These are phyloP conservation scores for Metrosideros polymorpha DNA, from an alignment of 441 rosid species.

Conservation along the genomic window DNA sequence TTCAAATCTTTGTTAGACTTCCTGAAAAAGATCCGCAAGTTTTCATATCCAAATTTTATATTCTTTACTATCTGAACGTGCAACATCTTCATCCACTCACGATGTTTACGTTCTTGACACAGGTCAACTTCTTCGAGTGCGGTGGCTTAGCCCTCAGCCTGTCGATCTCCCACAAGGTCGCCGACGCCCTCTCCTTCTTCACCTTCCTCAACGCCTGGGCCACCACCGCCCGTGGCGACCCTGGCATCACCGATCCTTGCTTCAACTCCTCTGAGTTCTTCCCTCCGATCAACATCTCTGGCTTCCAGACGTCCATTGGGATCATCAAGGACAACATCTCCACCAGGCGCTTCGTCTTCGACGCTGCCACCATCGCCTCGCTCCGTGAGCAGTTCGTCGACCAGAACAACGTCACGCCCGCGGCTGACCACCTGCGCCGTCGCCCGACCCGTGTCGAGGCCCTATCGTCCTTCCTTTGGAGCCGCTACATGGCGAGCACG, in stretches of 20 bases:
- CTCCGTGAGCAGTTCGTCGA: neutral
- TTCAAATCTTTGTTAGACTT: no score
- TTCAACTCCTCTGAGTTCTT: conserved; percentile 5
- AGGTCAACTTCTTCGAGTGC: conserved; percentile 10
- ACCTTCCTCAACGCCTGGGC: conserved; percentile 17
- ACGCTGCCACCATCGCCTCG: neutral
- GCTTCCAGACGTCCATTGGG: neutral
- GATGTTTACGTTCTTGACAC: neutral
- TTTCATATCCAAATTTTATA: neutral
- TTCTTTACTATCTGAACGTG: neutral
- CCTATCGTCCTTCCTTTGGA: conserved; percentile 18
- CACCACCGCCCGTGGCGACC: neutral
- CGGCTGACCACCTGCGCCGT: neutral
- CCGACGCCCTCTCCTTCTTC: conserved; percentile 6
- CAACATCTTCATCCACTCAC: neutral
- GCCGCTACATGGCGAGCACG: conserved; percentile 7
- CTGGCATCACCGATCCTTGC: neutral
- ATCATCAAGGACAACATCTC: neutral
- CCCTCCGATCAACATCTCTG: conserved; percentile 4
- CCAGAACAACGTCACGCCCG: neutral
- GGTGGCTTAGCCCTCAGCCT: conserved; percentile 16
- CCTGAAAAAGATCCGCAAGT: no score
- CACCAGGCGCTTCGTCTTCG: conserved; percentile 13
- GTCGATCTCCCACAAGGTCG: conserved; percentile 9
- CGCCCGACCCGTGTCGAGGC: conserved; percentile 17